These are phyloP conservation scores for Ceratocystis alfenasii DNA, from an alignment of 2,329 filamentous ascomycete genomes.

Conservation along the genomic window DNA sequence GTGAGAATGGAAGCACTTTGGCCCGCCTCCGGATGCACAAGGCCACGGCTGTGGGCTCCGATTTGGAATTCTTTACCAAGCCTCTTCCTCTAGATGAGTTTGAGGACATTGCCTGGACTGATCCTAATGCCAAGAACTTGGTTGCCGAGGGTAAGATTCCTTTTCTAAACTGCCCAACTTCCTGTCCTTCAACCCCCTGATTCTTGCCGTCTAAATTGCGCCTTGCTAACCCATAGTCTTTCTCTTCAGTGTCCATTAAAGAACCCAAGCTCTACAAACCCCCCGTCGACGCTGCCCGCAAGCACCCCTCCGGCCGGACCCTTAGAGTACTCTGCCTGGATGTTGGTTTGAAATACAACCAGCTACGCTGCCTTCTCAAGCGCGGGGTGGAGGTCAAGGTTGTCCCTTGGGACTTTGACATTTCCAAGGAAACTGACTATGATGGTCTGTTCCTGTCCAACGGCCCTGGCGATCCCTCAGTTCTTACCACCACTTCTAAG, in stretches of 20 bases:
- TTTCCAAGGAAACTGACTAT: slow-evolving; percentile 67
- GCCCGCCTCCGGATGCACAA: slow-evolving; percentile 69
- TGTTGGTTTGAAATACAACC: slow-evolving; percentile 97
- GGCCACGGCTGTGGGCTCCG: slow-evolving; percentile 31
- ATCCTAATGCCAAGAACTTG: slow-evolving; percentile 86
- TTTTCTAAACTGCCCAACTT: slow-evolving; percentile 9
- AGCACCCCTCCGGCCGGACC: slow-evolving; percentile 76
- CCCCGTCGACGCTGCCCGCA: slow-evolving; percentile 55
- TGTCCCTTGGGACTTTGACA: slow-evolving; percentile 92
- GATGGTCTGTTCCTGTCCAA: slow-evolving; percentile 98
- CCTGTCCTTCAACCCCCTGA: not conserved
- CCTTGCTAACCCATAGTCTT: slow-evolving; percentile 24
- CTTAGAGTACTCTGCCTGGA: slow-evolving; percentile 87
- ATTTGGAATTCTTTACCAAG: slow-evolving; percentile 21
- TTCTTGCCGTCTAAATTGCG: not conserved
- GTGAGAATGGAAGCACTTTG: slow-evolving; percentile 91
- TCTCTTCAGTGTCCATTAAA: slow-evolving; percentile 67
- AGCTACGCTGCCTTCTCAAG: slow-evolving; percentile 81
- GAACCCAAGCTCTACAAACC: slow-evolving; percentile 77
- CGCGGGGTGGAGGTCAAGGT: slow-evolving; percentile 89
- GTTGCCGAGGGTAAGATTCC: slow-evolving; percentile 75
- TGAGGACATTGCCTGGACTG: slow-evolving; percentile 73
- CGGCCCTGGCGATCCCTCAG: slow-evolving; percentile 87
- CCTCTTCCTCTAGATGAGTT: slow-evolving; percentile 41
- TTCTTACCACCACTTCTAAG: slow-evolving; percentile 66